Conservation (phyloP, 116 monocot species). For the Thalassia testudinum region DNA sequence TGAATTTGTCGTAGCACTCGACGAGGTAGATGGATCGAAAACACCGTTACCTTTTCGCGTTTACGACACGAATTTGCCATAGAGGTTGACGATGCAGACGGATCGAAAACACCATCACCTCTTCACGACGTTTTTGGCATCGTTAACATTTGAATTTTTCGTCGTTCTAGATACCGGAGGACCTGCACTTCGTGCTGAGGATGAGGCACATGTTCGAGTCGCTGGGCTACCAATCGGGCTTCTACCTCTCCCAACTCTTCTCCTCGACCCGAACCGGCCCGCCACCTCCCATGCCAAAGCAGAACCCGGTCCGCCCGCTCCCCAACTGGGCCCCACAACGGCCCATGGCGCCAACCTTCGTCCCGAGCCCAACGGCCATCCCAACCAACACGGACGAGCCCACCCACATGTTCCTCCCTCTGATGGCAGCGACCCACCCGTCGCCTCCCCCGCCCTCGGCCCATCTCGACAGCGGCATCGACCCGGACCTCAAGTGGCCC, state of each 20-base stretch:
- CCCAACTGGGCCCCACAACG: slow-evolving; percentile 30
- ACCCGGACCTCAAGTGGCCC: slow-evolving; percentile 44
- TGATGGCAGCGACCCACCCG: neutral
- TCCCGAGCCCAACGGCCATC: neutral
- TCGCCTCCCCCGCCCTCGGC: slow-evolving; percentile 1
- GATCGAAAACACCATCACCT: too few relatives aligned
- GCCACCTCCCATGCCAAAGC: slow-evolving; percentile 7
- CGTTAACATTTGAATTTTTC: neutral
- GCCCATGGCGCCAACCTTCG: slow-evolving; percentile 3
- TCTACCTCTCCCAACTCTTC: slow-evolving; percentile 93
- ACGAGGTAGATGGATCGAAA: too few relatives aligned
- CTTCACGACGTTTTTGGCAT: too few relatives aligned
- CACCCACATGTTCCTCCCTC: slow-evolving; percentile 13
- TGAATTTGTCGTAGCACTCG: too few relatives aligned
- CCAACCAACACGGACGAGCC: too few relatives aligned
- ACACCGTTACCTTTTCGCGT: neutral
- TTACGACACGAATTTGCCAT: neutral
- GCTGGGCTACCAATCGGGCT: slow-evolving; percentile 85
- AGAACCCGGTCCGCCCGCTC: slow-evolving; percentile 13
- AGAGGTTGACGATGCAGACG: neutral
- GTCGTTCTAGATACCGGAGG: slow-evolving; percentile 75
- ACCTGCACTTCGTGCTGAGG: slow-evolving; percentile 84
- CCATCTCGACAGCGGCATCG: slow-evolving; percentile 26
- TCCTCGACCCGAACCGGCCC: slow-evolving; percentile 28
- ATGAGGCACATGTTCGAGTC: slow-evolving; percentile 99